Conservation (phyloP, 306 rosid species). For the Parietaria judaica region DNA sequence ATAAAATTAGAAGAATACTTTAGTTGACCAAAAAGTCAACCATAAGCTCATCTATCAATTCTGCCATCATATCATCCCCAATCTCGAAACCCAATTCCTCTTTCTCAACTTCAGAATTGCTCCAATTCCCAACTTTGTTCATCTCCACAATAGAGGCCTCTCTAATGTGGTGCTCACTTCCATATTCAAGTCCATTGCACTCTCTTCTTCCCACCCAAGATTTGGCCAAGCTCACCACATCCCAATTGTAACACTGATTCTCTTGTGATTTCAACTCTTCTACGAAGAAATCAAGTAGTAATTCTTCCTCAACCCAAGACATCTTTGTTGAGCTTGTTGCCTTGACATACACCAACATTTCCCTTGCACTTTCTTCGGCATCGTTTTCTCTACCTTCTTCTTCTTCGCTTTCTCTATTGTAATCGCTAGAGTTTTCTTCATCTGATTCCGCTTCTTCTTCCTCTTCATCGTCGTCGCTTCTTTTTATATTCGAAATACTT, state of each 20-base stretch:
- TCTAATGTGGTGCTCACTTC: conserved; percentile 22
- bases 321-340: conserved; percentile 17
- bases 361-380: conserved; percentile 34
- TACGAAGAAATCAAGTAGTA: conserved; percentile 46
- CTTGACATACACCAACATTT: conserved; percentile 33
- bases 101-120: conserved; percentile 36
- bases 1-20: too few species aligned
- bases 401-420: conserved; percentile 13
- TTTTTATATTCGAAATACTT: conserved; percentile 29
- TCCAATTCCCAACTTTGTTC: conserved; percentile 43
- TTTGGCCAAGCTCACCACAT: conserved; percentile 35
- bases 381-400: conserved; percentile 32
- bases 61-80: conserved; percentile 31
- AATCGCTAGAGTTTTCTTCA: too few species aligned
- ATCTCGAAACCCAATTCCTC: conserved; percentile 44
- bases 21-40: conserved; percentile 14
- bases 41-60: conserved; percentile 43
- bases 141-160: conserved; percentile 45
- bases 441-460: conserved; percentile 18
- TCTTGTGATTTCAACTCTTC: conserved; percentile 29
- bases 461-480: conserved; percentile 8
- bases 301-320: conserved; percentile 9
- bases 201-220: conserved; percentile 37
- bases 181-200: conserved; percentile 21
- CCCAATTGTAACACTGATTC: conserved; percentile 19